A percentile compares a stretch with the other conserved stretches of the same genome.
These are phyloP conservation scores for Plantago coronopus DNA, from an alignment of 305 asterid genomes.

Conservation along the genomic window DNA sequence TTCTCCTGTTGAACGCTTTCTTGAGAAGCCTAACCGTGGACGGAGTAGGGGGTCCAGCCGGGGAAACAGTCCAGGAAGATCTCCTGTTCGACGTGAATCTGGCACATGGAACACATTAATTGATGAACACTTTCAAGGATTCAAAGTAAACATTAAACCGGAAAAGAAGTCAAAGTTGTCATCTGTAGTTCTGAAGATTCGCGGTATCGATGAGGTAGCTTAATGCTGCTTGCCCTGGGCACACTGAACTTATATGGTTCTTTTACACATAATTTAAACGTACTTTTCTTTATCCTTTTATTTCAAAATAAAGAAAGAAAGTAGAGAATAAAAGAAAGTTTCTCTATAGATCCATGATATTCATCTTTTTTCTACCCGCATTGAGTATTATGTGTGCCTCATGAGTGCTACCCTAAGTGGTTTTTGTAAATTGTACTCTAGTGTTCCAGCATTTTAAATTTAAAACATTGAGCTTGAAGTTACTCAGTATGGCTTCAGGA, in stretches of 20 bases:
- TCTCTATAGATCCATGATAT: slow-evolving; percentile 1
- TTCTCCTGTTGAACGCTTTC: slow-evolving; percentile 86
- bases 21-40: slow-evolving; percentile 84
- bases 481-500: slow-evolving; percentile 50
- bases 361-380: background rate
- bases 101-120: slow-evolving; percentile 59
- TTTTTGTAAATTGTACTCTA: slow-evolving; percentile 8
- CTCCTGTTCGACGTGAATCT: slow-evolving; percentile 76
- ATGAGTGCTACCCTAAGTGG: slow-evolving; percentile 1
- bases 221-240: slow-evolving; percentile 21
- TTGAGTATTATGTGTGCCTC: no score
- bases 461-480: slow-evolving; percentile 15
- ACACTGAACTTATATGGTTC: background rate
- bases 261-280: no score
- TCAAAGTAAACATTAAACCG: slow-evolving; percentile 85
- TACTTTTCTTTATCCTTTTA: no score
- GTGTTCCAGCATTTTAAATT: slow-evolving; percentile 3
- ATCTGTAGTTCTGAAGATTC: slow-evolving; percentile 92
- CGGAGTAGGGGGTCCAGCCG: slow-evolving; percentile 98
- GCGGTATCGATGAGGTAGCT: slow-evolving; percentile 97
- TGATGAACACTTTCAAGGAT: slow-evolving; percentile 80
- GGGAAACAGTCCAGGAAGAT: slow-evolving; percentile 93
- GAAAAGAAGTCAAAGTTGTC: slow-evolving; percentile 97
- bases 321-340: background rate
- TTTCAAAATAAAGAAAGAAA: no score